Evolutionary conservation across 1,139 yeast genomes (phyloP).

Genomic region (Suhomyces taliae): DNA sequence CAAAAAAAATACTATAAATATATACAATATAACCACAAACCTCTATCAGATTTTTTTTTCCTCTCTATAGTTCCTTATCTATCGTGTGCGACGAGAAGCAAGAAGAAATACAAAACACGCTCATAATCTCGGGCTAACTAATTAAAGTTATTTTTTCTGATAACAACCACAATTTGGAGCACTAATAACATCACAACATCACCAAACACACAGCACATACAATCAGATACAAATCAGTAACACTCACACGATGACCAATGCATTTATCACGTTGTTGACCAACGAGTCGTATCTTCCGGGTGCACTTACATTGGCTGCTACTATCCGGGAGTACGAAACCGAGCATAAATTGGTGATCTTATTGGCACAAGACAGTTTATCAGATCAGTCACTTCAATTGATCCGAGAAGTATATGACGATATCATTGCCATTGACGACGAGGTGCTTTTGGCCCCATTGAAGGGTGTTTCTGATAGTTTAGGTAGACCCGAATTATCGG

Average conservation of each 20-base stretch:
- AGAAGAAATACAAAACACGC: neutral
- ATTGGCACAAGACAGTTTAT: conserved; percentile 20
- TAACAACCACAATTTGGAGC: neutral
- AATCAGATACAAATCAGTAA: neutral
- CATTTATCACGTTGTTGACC: conserved; percentile 32
- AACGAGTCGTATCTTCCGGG: conserved; percentile 33
- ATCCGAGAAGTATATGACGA: conserved; percentile 25
- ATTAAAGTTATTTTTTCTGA: neutral
- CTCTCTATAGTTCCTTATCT: neutral
- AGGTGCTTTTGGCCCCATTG: conserved; percentile 21
- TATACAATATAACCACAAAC: neutral
- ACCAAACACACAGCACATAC: neutral
- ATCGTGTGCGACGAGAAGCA: neutral
- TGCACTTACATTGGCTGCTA: conserved; percentile 28
- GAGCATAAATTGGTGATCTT: conserved; percentile 23
- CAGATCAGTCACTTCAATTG: conserved; percentile 19
- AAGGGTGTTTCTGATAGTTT: conserved; percentile 20
- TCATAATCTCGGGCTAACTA: neutral
- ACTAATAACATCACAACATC: neutral
- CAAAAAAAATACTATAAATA: too few species aligned
- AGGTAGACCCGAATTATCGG: conserved; percentile 29
- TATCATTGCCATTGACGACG: conserved; percentile 25
- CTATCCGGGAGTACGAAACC: conserved; percentile 22
- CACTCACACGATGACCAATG: conserved; percentile 10
- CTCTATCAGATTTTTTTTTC: too few species aligned